Evolutionary conservation across 1,284 basidiomycete genomes (phyloP).

Genomic region (Trametes polyzona): DNA sequence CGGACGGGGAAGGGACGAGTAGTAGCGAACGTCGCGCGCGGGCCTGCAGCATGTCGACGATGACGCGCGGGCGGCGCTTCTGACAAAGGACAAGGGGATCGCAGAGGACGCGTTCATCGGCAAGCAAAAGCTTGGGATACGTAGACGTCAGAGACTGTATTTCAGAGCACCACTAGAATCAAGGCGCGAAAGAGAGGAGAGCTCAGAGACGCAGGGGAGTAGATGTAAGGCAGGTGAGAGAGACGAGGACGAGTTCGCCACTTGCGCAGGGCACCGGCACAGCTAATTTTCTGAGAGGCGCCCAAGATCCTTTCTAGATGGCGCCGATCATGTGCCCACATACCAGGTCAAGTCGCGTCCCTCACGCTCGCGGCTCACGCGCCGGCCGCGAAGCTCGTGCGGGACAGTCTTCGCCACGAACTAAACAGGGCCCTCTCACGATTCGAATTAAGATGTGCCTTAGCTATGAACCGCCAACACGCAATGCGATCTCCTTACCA

Average conservation of each 20-base stretch:
- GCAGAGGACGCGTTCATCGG: conserved; percentile 17
- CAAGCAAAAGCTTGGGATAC: not conserved
- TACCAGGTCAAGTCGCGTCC: not conserved
- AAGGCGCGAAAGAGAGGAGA: not conserved
- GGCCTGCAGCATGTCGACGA: conserved; percentile 3
- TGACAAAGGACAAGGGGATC: conserved; percentile 5
- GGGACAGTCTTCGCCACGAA: too few relatives aligned
- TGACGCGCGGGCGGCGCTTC: conserved; percentile 9
- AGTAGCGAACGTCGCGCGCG: conserved; percentile 8
- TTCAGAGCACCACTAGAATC: not conserved
- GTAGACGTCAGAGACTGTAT: not conserved
- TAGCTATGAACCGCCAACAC: too few relatives aligned
- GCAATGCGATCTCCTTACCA: too few relatives aligned
- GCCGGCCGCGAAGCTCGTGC: too few relatives aligned
- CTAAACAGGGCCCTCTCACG: not conserved
- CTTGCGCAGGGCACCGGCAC: not conserved
- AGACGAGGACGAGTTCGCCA: not conserved
- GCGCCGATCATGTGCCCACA: not conserved
- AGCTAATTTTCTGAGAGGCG: conserved; percentile 11
- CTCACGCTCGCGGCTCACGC: not conserved
- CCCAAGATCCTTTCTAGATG: not conserved
- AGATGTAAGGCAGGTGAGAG: not conserved
- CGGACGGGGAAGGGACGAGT: conserved; percentile 31
- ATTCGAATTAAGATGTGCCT: too few relatives aligned
- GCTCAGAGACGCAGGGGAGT: not conserved